phyloP scores from a whole-genome alignment of 352 stramenopile species.

The Globisporangium paddicum region DNA sequence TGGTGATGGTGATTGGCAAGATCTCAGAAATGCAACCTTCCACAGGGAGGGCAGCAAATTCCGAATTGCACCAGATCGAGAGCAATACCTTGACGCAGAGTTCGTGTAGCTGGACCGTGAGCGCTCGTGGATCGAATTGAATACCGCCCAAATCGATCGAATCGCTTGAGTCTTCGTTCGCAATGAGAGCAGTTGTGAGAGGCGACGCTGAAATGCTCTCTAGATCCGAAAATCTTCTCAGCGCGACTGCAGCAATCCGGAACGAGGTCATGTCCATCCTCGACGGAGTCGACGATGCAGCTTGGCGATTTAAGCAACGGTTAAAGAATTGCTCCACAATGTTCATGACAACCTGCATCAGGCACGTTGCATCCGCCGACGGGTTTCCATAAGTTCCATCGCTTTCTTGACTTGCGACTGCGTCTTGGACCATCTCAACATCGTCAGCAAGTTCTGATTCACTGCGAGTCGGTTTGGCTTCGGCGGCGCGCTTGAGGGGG shows the following conservation, averaged over 20 bases:
- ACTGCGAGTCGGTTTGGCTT: neutral
- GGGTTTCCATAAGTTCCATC: conserved; percentile 11
- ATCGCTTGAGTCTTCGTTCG: conserved; percentile 37
- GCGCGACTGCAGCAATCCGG: conserved; percentile 49
- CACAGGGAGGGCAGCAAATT: conserved; percentile 34
- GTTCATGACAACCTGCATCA: conserved; percentile 55
- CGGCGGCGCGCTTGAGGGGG: conserved; percentile 19
- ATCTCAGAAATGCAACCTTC: conserved; percentile 57
- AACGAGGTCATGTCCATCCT: conserved; percentile 68
- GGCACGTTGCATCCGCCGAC: conserved; percentile 20
- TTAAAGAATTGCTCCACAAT: conserved; percentile 30
- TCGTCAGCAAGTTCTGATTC: conserved; percentile 15
- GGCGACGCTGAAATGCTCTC: conserved; percentile 57
- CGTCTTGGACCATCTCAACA: conserved; percentile 24
- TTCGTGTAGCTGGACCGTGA: conserved; percentile 60
- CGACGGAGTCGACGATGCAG: conserved; percentile 15
- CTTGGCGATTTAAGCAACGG: conserved; percentile 8
- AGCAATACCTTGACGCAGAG: conserved; percentile 55
- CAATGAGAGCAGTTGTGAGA: conserved; percentile 54
- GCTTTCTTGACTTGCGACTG: conserved; percentile 9
- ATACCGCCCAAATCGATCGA: conserved; percentile 9
- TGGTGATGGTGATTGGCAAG: conserved; percentile 60
- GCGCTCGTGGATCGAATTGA: conserved; percentile 41
- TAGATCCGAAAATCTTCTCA: conserved; percentile 65
- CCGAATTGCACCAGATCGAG: conserved; percentile 52